These are phyloP conservation scores for Termitomyces sp. DNA, from an alignment of 768 basidiomycete genomes.

Conservation along the genomic window DNA sequence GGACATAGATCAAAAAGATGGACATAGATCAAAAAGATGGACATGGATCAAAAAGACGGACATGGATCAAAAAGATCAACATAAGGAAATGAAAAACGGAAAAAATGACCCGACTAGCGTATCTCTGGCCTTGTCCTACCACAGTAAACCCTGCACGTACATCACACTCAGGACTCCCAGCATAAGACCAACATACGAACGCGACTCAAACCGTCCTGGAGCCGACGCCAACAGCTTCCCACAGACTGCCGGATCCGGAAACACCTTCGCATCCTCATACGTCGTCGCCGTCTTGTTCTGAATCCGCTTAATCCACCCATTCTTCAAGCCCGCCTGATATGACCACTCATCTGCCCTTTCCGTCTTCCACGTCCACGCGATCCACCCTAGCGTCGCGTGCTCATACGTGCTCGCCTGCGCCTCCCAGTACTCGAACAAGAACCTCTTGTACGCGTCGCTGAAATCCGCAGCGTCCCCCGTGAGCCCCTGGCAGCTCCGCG, in stretches of 20 bases:
- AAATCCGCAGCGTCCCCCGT: conserved; percentile 75
- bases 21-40: neutral
- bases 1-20: neutral
- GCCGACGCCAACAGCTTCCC: neutral
- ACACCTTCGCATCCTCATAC: neutral
- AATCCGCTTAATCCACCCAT: conserved; percentile 33
- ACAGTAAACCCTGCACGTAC: neutral
- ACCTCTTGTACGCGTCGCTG: conserved; percentile 72
- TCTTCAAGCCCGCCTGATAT: conserved; percentile 71
- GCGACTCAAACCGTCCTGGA: no score
- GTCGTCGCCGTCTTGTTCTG: no score
- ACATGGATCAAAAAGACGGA: neutral
- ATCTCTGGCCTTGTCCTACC: neutral
- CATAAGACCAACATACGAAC: neutral
- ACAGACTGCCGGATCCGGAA: neutral
- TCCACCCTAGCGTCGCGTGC: conserved; percentile 54
- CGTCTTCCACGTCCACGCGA: conserved; percentile 83
- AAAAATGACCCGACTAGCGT: no score
- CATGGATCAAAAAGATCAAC: neutral
- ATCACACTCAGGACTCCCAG: neutral
- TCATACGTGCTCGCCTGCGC: conserved; percentile 76
- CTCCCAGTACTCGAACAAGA: conserved; percentile 78
- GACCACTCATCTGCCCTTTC: conserved; percentile 86
- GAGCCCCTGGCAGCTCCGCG: conserved; percentile 68
- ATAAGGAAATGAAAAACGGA: no score